Conservation (phyloP, 129 eudicot genomes). For the Flaveria ramosissima region DNA sequence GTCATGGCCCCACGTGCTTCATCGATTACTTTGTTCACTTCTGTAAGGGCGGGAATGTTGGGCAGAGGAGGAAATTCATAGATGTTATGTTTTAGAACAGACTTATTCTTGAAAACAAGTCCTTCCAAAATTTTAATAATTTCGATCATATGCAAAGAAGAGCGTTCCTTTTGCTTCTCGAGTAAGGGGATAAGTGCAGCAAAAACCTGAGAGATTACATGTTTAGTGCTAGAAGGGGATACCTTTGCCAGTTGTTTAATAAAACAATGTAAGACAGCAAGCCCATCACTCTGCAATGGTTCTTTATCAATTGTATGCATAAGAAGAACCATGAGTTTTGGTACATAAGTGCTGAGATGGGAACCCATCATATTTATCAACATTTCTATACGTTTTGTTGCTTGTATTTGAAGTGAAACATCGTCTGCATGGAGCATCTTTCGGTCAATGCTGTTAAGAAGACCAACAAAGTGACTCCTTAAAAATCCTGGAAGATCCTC, state of each 20-base stretch:
- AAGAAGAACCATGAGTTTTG: slow-evolving; percentile 97
- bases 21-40: slow-evolving; percentile 81
- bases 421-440: slow-evolving; percentile 90
- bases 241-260: slow-evolving; percentile 73
- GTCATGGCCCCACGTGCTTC: slow-evolving; percentile 81
- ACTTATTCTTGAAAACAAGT: slow-evolving; percentile 76
- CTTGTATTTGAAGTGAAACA: slow-evolving; percentile 82
- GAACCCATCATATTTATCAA: slow-evolving; percentile 90
- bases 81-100: slow-evolving; percentile 77
- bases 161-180: slow-evolving; percentile 66
- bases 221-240: slow-evolving; percentile 90
- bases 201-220: slow-evolving; percentile 94
- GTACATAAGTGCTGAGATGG: slow-evolving; percentile 90
- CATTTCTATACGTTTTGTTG: slow-evolving; percentile 85
- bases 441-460: slow-evolving; percentile 86
- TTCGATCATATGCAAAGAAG: slow-evolving; percentile 59
- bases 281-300: slow-evolving; percentile 83
- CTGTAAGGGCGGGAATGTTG: slow-evolving; percentile 66
- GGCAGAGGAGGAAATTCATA: slow-evolving; percentile 90
- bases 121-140: slow-evolving; percentile 85
- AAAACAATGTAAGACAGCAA: slow-evolving; percentile 76
- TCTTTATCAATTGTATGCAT: slow-evolving; percentile 87
- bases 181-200: slow-evolving; percentile 94
- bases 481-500: slow-evolving; percentile 93
- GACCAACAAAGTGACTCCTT: slow-evolving; percentile 84